Evolutionary conservation across 768 basidiomycete species (phyloP), one percentile per base, ranked within the genome.

Genomic region (Leccinum arenicola): DNA sequence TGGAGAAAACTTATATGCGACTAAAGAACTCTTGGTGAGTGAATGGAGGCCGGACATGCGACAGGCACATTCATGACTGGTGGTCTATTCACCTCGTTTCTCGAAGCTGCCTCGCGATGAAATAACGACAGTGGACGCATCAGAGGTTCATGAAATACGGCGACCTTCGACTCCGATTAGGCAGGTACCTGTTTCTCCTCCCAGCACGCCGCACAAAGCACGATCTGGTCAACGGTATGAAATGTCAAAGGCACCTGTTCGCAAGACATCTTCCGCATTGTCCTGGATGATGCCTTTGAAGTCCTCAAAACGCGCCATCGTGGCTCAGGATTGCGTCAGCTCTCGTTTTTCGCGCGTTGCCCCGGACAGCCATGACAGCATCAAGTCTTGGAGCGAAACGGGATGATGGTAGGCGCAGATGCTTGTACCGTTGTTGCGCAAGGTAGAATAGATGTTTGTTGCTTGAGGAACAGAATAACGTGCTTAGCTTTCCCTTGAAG

Each of bases 321-420:
- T 50, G 12, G 33, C 19, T 25, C 50, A 23, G 10, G 55, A 61
- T 55, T 63, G 59, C 27, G 54, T 59, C 21, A 56, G 60, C 4
- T 14, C 17, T 59, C 56, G 6, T 43, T 19, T 21, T 59, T 60
- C 64, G 35, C 59, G 56, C 33, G 50, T 54, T 45, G 40, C 62
- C 45, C 36, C 36, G 9, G 55, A 54, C 50, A 70, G 67, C 55
- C 66, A 66, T 33, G 74, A 76, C 59, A 76, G 63, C 36, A 78
- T 77, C 33, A 74, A 77, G 56, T 77, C 74, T 35, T 78, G 77
- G 77, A 56, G 65, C n/a, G 64, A 65, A 50, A 21, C 14, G 36
- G 21, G 54, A 19, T 59, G 51, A 57, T 29, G 50, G 33, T 14
- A 4, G 3, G 21, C 40, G 49, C 36, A 7, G 4, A 14, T 29